A percentile compares a stretch with the other conserved stretches of the same genome.
Evolutionary conservation across 1,284 basidiomycete genomes (phyloP).

Genomic region (Termitomyces sp.): DNA sequence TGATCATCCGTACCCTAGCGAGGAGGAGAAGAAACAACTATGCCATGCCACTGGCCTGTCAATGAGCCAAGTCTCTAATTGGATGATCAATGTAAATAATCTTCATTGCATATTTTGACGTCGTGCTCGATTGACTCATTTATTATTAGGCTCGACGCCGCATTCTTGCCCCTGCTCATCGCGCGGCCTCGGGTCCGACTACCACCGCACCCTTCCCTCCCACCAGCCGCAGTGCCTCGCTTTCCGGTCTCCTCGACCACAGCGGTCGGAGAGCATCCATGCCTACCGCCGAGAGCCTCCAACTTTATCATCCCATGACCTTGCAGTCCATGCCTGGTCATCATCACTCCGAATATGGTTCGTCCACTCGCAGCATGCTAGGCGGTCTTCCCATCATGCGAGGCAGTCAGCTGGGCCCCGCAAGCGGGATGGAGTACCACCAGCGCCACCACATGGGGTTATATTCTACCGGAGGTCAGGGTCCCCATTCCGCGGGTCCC

Average conservation of each 20-base stretch:
- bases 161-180: conserved; percentile 75
- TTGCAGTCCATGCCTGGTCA: conserved; percentile 50
- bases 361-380: conserved; percentile 32
- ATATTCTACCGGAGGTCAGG: conserved; percentile 27
- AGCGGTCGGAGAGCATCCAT: conserved; percentile 38
- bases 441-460: conserved; percentile 31
- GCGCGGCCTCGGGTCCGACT: conserved; percentile 65
- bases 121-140: conserved; percentile 1
- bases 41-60: conserved; percentile 81
- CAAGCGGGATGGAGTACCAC: conserved; percentile 29
- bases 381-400: conserved; percentile 27
- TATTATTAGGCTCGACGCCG: conserved; percentile 63
- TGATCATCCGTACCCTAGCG: conserved; percentile 85
- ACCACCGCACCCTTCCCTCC: conserved; percentile 67
- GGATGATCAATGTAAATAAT: conserved; percentile 82
- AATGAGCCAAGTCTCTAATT: conserved; percentile 86
- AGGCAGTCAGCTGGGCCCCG: conserved; percentile 28
- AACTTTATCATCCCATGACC: conserved; percentile 70
- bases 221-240: conserved; percentile 39
- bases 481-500: conserved; percentile 27
- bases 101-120: conserved; percentile 12
- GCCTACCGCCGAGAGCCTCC: conserved; percentile 53
- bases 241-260: conserved; percentile 40
- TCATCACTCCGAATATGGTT: conserved; percentile 29
- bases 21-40: conserved; percentile 87